Conservation (phyloP, 352 stramenopile genomes). For the Phytopythium aichiense region DNA sequence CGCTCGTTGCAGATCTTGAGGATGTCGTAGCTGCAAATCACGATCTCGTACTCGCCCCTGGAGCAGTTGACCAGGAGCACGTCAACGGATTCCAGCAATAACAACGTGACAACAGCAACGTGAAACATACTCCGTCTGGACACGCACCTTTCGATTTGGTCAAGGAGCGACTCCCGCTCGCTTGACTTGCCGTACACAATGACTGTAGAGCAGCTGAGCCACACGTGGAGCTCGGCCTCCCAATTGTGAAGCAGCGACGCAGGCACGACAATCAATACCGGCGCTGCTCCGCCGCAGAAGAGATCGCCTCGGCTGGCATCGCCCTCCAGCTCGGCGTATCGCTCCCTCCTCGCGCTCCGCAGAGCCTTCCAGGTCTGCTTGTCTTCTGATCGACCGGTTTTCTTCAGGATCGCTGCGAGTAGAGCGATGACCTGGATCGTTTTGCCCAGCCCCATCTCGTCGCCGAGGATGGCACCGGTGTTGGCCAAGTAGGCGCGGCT, state of each 20-base stretch:
- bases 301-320: conserved; percentile 41
- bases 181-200: conserved; percentile 58
- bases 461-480: conserved; percentile 92
- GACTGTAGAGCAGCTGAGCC: conserved; percentile 68
- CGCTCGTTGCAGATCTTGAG: conserved; percentile 88
- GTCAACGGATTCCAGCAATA: conserved; percentile 32
- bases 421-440: conserved; percentile 93
- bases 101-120: conserved; percentile 26
- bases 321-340: conserved; percentile 24
- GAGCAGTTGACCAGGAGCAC: conserved; percentile 3
- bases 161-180: conserved; percentile 51
- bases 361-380: conserved; percentile 94
- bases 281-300: conserved; percentile 50
- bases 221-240: conserved; percentile 98
- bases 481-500: conserved; percentile 42
- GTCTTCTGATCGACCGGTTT: conserved; percentile 92
- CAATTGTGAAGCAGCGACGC: conserved; percentile 98
- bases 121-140: background rate
- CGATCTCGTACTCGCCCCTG: conserved; percentile 69
- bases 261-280: conserved; percentile 97
- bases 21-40: conserved; percentile 87
- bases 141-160: conserved; percentile 75
- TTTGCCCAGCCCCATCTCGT: conserved; percentile 97
- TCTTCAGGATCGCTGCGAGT: conserved; percentile 89
- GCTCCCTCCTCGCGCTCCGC: conserved; percentile 89